These are phyloP conservation scores for Psilocybe cyanescens DNA, from an alignment of 768 basidiomycete species.

Conservation along the genomic window DNA sequence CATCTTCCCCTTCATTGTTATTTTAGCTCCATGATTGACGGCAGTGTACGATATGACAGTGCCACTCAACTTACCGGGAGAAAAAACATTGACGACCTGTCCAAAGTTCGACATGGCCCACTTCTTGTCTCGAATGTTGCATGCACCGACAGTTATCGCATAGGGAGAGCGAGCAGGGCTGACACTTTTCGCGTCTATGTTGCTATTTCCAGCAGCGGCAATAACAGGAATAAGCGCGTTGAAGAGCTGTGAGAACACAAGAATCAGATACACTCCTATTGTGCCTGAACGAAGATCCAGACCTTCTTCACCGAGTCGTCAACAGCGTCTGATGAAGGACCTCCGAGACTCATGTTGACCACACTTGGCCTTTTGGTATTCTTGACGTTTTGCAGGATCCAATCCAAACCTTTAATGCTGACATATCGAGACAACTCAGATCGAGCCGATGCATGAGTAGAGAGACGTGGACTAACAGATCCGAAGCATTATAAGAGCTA, in stretches of 20 bases:
- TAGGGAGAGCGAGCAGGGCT: conserved; percentile 2
- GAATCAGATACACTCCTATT: background rate
- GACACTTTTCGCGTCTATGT: background rate
- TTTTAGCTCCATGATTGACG: background rate
- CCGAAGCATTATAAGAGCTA: background rate
- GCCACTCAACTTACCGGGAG: background rate
- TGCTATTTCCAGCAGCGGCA: background rate
- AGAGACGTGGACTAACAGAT: background rate
- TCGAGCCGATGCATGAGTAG: too few species aligned
- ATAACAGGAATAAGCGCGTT: background rate
- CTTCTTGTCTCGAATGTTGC: background rate
- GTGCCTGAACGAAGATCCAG: background rate
- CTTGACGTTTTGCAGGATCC: background rate
- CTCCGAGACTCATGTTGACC: background rate
- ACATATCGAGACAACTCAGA: too few species aligned
- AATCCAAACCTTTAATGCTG: background rate
- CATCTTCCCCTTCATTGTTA: background rate
- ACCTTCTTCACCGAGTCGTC: background rate
- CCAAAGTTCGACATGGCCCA: background rate
- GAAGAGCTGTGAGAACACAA: background rate
- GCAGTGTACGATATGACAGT: too few species aligned
- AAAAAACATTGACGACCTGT: background rate
- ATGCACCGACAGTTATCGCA: conserved; percentile 1
- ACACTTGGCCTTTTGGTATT: background rate
- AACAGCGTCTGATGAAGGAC: background rate